phyloP scores from a whole-genome alignment of 2,329 filamentous ascomycete genomes.

The Fusarium sp. region DNA sequence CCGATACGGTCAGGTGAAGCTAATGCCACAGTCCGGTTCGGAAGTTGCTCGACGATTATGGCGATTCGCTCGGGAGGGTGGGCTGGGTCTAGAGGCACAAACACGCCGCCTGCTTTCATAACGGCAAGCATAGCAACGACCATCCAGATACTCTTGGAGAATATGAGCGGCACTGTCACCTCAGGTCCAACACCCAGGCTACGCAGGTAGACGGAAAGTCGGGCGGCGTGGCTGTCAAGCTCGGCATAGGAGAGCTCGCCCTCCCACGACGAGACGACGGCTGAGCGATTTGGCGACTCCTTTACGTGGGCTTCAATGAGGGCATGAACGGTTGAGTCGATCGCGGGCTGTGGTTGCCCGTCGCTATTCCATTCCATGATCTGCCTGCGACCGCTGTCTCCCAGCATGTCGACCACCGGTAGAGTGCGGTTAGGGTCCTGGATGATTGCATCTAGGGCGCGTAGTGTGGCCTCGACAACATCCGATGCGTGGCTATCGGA shows the following conservation, averaged over 20 bases:
- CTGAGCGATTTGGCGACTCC: neutral
- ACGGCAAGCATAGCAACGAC: slow-evolving; percentile 3
- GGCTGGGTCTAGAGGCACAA: neutral
- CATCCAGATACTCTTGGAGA: slow-evolving; percentile 7
- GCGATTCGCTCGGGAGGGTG: slow-evolving; percentile 1
- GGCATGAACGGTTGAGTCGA: neutral
- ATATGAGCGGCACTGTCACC: neutral
- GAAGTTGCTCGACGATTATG: neutral
- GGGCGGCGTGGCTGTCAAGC: neutral
- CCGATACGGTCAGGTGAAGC: neutral
- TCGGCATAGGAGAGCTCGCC: neutral
- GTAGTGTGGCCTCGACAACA: neutral
- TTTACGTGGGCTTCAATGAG: neutral
- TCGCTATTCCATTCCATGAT: neutral
- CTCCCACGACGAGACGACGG: neutral
- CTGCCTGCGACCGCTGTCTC: neutral
- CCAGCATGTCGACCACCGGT: neutral
- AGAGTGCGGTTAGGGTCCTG: neutral
- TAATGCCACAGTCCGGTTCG: neutral
- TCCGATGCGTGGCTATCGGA: neutral
- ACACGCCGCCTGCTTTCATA: slow-evolving; percentile 3
- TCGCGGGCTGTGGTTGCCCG: neutral
- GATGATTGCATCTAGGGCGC: neutral
- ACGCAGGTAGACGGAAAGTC: neutral
- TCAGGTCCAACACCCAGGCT: slow-evolving; percentile 1